These are phyloP conservation scores for Sugiyamaella novakii DNA, from an alignment of 1,139 yeast genomes.

Conservation along the genomic window DNA sequence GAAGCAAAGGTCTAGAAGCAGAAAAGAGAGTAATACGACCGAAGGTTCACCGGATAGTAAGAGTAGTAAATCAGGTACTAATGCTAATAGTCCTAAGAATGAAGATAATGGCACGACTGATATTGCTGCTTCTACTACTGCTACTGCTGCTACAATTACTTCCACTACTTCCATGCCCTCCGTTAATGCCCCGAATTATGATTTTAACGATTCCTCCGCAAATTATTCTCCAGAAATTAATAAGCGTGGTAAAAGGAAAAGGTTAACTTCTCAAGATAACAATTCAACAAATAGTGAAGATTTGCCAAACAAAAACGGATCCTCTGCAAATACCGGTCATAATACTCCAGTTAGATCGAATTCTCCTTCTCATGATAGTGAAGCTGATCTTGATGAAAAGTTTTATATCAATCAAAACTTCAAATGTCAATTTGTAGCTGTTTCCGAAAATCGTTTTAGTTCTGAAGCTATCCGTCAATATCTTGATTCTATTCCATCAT, in stretches of 20 bases:
- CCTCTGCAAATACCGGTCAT: slow-evolving; percentile 1
- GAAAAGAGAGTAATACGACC: slow-evolving; percentile 5
- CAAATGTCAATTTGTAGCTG: slow-evolving; percentile 14
- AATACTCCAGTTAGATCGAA: slow-evolving; percentile 8
- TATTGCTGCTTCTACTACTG: background rate
- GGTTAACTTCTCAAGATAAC: slow-evolving; percentile 5
- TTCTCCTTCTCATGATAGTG: slow-evolving; percentile 9
- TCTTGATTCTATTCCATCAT: slow-evolving; percentile 21
- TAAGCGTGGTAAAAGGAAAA: slow-evolving; percentile 15
- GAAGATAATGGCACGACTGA: slow-evolving; percentile 3
- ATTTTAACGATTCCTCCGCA: slow-evolving; percentile 1
- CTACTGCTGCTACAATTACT: background rate
- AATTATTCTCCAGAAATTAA: background rate
- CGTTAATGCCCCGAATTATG: background rate
- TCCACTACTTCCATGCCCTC: background rate
- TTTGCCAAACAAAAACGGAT: background rate
- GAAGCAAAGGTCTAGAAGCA: slow-evolving; percentile 10
- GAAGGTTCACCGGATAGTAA: slow-evolving; percentile 13
- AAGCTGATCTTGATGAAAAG: slow-evolving; percentile 12
- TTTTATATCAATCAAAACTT: slow-evolving; percentile 12
- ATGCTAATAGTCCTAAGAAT: slow-evolving; percentile 7
- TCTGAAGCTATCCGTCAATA: slow-evolving; percentile 20
- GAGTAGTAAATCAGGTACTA: slow-evolving; percentile 1
- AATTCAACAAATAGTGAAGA: background rate
- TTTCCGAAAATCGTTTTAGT: background rate